Percentiles rank a stretch among this genome's conserved stretches.
These are phyloP conservation scores for Lentinula guzmanii DNA, from an alignment of 768 basidiomycete species.

Conservation along the genomic window DNA sequence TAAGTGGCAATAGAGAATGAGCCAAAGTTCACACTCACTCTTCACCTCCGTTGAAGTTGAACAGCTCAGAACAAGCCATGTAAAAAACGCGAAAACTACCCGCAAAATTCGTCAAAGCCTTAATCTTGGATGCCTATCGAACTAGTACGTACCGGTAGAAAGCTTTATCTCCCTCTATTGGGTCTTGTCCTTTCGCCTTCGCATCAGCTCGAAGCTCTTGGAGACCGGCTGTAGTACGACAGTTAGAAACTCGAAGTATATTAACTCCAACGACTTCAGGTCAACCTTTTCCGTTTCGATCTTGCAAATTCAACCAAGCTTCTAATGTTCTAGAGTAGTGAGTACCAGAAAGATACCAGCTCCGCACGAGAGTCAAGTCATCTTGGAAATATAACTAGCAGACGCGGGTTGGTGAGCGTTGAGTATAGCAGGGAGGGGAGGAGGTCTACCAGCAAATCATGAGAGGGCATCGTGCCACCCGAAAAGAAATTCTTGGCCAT, in stretches of 20 bases:
- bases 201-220: constrained; percentile 45
- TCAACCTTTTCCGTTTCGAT: constrained; percentile 38
- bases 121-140: neutral
- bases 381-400: constrained; percentile 58
- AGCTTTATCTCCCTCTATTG: constrained; percentile 49
- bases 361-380: constrained; percentile 50
- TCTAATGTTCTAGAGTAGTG: constrained; percentile 63
- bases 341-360: constrained; percentile 57
- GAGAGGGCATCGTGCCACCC: constrained; percentile 70
- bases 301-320: constrained; percentile 59
- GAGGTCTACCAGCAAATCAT: constrained; percentile 43
- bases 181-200: constrained; percentile 33
- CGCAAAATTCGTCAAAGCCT: neutral
- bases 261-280: neutral
- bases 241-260: neutral
- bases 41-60: constrained; percentile 53
- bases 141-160: constrained; percentile 41
- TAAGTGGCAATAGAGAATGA: constrained; percentile 1
- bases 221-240: constrained; percentile 29
- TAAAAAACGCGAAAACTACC: constrained; percentile 64
- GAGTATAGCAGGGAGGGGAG: neutral
- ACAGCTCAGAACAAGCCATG: constrained; percentile 66
- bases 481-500: constrained; percentile 74
- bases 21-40: constrained; percentile 39
- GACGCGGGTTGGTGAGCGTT: neutral